Evolutionary conservation across 2,329 filamentous ascomycete species (phyloP), one percentile per base, ranked within the genome.

Genomic region (Seiridium unicorne): DNA sequence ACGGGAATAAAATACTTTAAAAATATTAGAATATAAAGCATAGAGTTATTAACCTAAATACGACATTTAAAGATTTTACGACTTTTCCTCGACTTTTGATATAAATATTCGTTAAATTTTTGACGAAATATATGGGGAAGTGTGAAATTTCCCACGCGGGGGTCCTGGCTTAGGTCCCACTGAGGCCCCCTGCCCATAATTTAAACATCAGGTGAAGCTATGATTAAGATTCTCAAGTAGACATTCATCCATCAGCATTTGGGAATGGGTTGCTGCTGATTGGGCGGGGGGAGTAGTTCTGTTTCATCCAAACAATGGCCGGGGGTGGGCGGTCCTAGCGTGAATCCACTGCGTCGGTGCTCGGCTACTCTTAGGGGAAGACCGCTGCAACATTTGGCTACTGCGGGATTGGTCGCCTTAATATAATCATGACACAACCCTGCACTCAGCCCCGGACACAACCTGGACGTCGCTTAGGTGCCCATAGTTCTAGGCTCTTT

Each of bases 261-360:
- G 51, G n/a, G 51, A 55, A 55, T 55, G 18, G 36, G 11, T 18
- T 31, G 26, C 44, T 18, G 36, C 9, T 55, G 51, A 55, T 55
- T 55, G 51, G 51, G 18, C n/a, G 26, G 51, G 31, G n/a, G 36
- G 44, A 38, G 44, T 55, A 35, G 38, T 35, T 55, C 38, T 55
- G 51, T 55, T 55, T 55, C 51, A 55, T 6, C 38, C 51, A 55
- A 40, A 55, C 26, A 44, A 18, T 38, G 51, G 13, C 40, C n/a
- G 51, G 51, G n/a, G 11, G 13, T 35, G 11, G 26, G 51, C 36
- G 40, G 40, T 38, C 38, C 51, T 55, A 38, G n/a, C 34, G 40
- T n/a, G 18, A n/a, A 55, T 55, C 51, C 51, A 55, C 38, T 38
- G 36, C 36, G 35, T 55, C 51, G 51, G 51, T 40, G 38, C 18